Conservation (phyloP, 768 basidiomycete species). For the Chiua virens region DNA sequence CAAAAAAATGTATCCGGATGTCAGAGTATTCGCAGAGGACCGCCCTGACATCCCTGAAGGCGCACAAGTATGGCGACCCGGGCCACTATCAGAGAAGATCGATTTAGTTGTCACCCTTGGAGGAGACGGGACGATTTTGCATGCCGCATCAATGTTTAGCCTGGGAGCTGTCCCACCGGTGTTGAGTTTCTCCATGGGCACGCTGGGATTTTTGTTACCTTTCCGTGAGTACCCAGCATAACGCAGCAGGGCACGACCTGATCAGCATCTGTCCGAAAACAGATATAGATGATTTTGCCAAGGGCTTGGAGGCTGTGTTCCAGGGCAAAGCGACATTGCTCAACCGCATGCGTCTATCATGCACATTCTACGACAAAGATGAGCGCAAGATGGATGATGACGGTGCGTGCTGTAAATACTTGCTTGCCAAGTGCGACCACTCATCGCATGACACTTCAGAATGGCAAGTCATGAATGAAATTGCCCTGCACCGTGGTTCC, state of each 20-base stretch:
- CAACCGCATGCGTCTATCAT: conserved; percentile 88
- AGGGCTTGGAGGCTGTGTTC: conserved; percentile 78
- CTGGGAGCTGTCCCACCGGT: conserved; percentile 91
- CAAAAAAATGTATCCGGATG: conserved; percentile 54
- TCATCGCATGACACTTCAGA: conserved; percentile 40
- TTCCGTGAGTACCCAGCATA: conserved; percentile 64
- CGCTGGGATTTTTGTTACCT: conserved; percentile 88
- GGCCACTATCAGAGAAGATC: conserved; percentile 58
- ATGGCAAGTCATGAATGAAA: conserved; percentile 98
- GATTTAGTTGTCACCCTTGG: conserved; percentile 90
- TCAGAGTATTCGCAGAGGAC: conserved; percentile 67
- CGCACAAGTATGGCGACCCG: conserved; percentile 61
- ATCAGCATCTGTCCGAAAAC: conserved; percentile 5
- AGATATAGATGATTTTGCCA: conserved; percentile 89
- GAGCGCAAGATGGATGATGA: conserved; percentile 58
- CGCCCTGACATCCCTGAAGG: conserved; percentile 63
- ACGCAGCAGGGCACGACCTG: neutral
- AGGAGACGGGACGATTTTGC: conserved; percentile 93
- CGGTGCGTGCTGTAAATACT: conserved; percentile 41
- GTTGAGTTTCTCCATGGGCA: conserved; percentile 66
- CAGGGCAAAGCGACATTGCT: conserved; percentile 78
- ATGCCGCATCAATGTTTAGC: conserved; percentile 89
- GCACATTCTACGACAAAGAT: conserved; percentile 67
- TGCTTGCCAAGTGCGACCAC: neutral
- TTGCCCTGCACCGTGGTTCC: conserved; percentile 88